Evolutionary conservation across 1,284 basidiomycete species (phyloP).

Genomic region (Ustilago crameri): DNA sequence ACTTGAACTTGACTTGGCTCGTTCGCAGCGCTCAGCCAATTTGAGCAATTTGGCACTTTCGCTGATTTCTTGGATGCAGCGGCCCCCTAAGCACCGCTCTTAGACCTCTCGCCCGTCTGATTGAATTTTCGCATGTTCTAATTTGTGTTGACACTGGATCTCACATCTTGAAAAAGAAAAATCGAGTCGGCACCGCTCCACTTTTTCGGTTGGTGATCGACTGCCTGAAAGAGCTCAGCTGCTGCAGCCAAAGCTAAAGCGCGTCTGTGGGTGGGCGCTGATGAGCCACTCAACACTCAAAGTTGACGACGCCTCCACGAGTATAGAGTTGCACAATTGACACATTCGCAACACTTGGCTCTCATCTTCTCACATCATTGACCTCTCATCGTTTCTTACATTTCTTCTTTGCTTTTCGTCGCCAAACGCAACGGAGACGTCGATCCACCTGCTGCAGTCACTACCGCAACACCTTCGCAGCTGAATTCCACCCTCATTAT

Average conservation of each 20-base stretch:
- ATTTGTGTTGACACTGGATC: background rate
- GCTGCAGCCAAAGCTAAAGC: background rate
- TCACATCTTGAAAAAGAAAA: background rate
- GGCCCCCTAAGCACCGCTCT: constrained; percentile 1
- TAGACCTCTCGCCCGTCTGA: background rate
- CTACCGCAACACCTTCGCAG: too few relatives aligned
- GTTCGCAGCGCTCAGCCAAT: background rate
- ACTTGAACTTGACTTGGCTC: too few relatives aligned
- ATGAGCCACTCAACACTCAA: constrained; percentile 9
- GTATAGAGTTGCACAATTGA: constrained; percentile 5
- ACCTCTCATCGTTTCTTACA: background rate
- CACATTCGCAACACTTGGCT: constrained; percentile 1
- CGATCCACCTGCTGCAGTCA: too few relatives aligned
- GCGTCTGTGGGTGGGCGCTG: constrained; percentile 6
- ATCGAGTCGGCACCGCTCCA: constrained; percentile 20
- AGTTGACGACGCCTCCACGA: constrained; percentile 43
- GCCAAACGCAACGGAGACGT: too few relatives aligned
- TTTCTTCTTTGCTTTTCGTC: too few relatives aligned
- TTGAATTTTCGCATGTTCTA: background rate
- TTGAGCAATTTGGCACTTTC: background rate
- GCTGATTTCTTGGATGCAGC: background rate
- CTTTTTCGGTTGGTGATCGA: constrained; percentile 33
- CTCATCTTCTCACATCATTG: background rate
- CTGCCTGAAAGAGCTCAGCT: constrained; percentile 12
- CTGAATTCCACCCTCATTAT: too few relatives aligned